A percentile compares a stretch with the other conserved stretches of the same genome.
phyloP scores from a whole-genome alignment of 768 basidiomycete genomes.

The Amanita fuliginea region DNA sequence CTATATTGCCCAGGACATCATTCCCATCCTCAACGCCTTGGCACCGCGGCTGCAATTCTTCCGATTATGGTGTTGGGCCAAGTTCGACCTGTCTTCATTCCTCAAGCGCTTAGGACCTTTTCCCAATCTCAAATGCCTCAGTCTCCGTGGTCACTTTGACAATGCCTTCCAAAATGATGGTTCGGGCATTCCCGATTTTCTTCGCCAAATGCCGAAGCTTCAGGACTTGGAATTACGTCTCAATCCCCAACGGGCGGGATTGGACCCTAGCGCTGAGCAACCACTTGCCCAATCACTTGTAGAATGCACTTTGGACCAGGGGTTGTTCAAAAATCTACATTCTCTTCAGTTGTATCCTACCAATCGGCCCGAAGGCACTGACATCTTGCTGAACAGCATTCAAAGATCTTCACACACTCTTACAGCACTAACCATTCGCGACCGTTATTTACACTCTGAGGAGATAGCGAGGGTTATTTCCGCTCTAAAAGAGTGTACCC shows the following conservation, averaged over 20 bases:
- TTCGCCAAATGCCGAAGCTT: constrained; percentile 21
- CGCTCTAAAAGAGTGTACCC: constrained; percentile 15
- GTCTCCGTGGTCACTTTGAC: constrained; percentile 29
- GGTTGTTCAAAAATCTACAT: constrained; percentile 19
- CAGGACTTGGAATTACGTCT: constrained; percentile 25
- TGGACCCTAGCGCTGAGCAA: constrained; percentile 19
- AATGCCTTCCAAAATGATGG: constrained; percentile 23
- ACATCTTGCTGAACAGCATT: constrained; percentile 21
- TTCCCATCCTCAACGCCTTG: constrained; percentile 29
- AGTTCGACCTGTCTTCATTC: constrained; percentile 28
- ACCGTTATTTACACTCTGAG: constrained; percentile 25
- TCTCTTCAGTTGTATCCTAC: constrained; percentile 33
- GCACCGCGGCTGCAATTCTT: constrained; percentile 22
- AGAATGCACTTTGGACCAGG: constrained; percentile 15
- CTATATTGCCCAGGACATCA: constrained; percentile 19
- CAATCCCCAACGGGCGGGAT: constrained; percentile 22
- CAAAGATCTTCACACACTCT: constrained; percentile 21
- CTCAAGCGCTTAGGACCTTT: constrained; percentile 17
- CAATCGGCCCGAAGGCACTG: constrained; percentile 19
- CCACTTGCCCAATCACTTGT: constrained; percentile 25
- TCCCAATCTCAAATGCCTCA: constrained; percentile 21
- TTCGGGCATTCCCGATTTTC: constrained; percentile 22
- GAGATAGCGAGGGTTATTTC: constrained; percentile 19
- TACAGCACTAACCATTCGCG: constrained; percentile 23
- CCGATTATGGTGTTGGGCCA: constrained; percentile 28